Evolutionary conservation across 2,329 filamentous ascomycete genomes (phyloP).

Genomic region (Talaromyces sp.): DNA sequence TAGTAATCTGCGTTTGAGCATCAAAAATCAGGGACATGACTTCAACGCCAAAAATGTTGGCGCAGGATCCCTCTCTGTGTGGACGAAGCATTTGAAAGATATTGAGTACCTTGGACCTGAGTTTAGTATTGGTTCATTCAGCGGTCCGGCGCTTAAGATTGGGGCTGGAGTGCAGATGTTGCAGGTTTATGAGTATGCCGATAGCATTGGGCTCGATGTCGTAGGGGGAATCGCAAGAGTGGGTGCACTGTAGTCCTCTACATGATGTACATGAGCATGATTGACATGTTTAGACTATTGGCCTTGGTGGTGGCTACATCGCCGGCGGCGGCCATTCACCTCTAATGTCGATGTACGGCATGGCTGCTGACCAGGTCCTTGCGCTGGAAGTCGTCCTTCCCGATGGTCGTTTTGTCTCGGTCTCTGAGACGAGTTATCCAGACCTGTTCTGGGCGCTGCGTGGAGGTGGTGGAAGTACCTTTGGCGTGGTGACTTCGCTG

Average conservation of each 20-base stretch:
- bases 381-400: conserved; percentile 56
- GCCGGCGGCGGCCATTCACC: conserved; percentile 60
- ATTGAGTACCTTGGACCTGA: conserved; percentile 25
- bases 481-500: conserved; percentile 54
- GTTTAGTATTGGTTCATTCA: conserved; percentile 33
- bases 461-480: conserved; percentile 49
- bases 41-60: conserved; percentile 44
- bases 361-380: conserved; percentile 59
- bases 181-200: conserved; percentile 27
- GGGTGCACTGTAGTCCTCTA: background rate
- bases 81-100: conserved; percentile 49
- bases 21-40: conserved; percentile 17
- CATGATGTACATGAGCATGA: background rate
- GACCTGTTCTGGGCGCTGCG: conserved; percentile 52
- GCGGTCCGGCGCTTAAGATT: conserved; percentile 17
- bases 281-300: conserved; percentile 25
- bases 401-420: conserved; percentile 11
- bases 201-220: conserved; percentile 46
- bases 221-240: conserved; percentile 47
- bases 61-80: conserved; percentile 47
- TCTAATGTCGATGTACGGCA: conserved; percentile 28
- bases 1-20: conserved; percentile 11
- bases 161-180: conserved; percentile 8
- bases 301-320: conserved; percentile 60
- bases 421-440: conserved; percentile 18